A percentile compares a stretch with the other conserved stretches of the same genome.
These are phyloP conservation scores for Craspedostauros australis DNA, from an alignment of 108 stramenopile species.

Conservation along the genomic window DNA sequence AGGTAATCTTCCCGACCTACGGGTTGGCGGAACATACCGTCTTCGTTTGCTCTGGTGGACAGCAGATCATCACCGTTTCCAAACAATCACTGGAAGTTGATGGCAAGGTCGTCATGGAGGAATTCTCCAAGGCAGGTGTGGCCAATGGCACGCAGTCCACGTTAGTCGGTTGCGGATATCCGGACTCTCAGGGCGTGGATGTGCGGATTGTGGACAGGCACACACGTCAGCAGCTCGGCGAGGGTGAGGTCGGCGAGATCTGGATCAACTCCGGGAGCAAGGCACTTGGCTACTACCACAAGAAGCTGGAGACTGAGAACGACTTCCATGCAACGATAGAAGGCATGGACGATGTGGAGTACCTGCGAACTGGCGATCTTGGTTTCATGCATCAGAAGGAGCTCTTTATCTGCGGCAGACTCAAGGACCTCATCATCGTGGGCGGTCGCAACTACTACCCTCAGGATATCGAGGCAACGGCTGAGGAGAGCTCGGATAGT, in stretches of 20 bases:
- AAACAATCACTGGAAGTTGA: conserved; percentile 66
- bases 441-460: conserved; percentile 98
- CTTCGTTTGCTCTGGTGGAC: conserved; percentile 88
- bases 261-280: conserved; percentile 88
- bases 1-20: conserved; percentile 89
- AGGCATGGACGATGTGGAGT: conserved; percentile 31
- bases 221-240: conserved; percentile 27
- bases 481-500: conserved; percentile 58
- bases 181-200: conserved; percentile 59
- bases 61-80: conserved; percentile 54
- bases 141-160: conserved; percentile 19
- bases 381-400: conserved; percentile 93
- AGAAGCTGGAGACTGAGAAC: conserved; percentile 43
- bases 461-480: conserved; percentile 95
- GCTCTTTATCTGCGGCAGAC: conserved; percentile 92
- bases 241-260: conserved; percentile 85
- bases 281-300: conserved; percentile 68
- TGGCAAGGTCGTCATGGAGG: conserved; percentile 35
- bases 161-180: conserved; percentile 84
- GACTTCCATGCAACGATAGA: conserved; percentile 66
- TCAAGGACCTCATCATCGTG: conserved; percentile 98
- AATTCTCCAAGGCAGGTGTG: not conserved
- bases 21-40: conserved; percentile 99
- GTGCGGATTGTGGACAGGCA: conserved; percentile 76
- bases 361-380: conserved; percentile 93